Evolutionary conservation across 2,329 filamentous ascomycete species (phyloP).

Genomic region (Aspergillus sergii): DNA sequence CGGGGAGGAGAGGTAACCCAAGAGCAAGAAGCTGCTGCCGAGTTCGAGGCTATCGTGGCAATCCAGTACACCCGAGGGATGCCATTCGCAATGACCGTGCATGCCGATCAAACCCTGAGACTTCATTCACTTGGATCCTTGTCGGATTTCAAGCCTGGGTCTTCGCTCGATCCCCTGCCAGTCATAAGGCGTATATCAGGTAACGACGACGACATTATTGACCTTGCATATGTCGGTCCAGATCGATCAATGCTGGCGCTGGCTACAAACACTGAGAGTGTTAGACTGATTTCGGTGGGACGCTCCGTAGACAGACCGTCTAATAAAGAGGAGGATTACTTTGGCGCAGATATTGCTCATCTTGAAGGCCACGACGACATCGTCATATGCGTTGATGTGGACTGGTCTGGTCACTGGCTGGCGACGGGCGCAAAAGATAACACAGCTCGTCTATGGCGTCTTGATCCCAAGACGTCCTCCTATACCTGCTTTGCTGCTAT

Average conservation of each 20-base stretch:
- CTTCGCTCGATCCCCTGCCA: constrained; percentile 60
- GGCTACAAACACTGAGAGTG: constrained; percentile 92
- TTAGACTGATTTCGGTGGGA: constrained; percentile 77
- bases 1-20: constrained; percentile 77
- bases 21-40: constrained; percentile 65
- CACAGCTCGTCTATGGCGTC: constrained; percentile 83
- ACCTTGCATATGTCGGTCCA: constrained; percentile 81
- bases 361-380: constrained; percentile 93
- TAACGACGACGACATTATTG: constrained; percentile 97
- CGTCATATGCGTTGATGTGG: constrained; percentile 88
- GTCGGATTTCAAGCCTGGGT: constrained; percentile 36
- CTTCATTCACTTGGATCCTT: constrained; percentile 63
- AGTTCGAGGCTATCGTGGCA: constrained; percentile 70
- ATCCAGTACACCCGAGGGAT: constrained; percentile 68
- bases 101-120: constrained; percentile 85
- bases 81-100: constrained; percentile 75
- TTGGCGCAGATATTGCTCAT: constrained; percentile 84
- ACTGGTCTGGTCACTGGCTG: constrained; percentile 97
- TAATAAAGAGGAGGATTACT: constrained; percentile 59
- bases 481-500: constrained; percentile 82
- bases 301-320: constrained; percentile 33
- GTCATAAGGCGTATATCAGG: constrained; percentile 82
- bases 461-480: constrained; percentile 74
- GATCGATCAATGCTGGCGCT: constrained; percentile 82
- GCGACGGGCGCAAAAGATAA: constrained; percentile 97